Evolutionary conservation across 2,329 filamentous ascomycete species (phyloP), one percentile per base, ranked within the genome.

Genomic region (Nannizziopsis arthrosporioides): DNA sequence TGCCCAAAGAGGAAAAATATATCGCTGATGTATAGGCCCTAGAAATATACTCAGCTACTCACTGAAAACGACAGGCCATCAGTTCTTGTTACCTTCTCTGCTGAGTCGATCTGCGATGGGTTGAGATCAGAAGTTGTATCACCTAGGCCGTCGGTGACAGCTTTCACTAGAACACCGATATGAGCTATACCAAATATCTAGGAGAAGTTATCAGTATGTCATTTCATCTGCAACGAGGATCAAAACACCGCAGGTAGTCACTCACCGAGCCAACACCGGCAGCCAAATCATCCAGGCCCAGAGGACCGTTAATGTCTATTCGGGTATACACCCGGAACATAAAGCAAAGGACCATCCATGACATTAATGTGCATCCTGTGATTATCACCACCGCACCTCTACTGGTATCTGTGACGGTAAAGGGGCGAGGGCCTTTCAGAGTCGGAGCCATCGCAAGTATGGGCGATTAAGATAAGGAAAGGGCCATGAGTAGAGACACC

Each of bases 1-100:
- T 61, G 58, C 3, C 56, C 56, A 11, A 57, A 41, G 31, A 63
- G 44, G 45, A 62, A 62, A 1, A 63, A 31, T 27, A 51, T 45
- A 27, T 51, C 49, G 18, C 44, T 48, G 32, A 39, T 9, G 17
- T 51, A 48, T 12, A 48, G 14, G 35, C 22, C 27, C 49, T 51
- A 15, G 18, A 40, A 6, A 5, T 18, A 8, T 31, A 6, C 30
- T 44, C 12, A 45, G 43, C 43, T 18, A 27, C 7, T 8, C 2
- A 10, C 36, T 14, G 6, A 12, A 9, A 10, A 7, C 22, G 8
- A 9, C 34, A 4, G n/a, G 1, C 5, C 5, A n/a, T 12, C n/a
- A 17, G 2, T 38, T 15, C 32, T 7, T 17, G 19, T n/a, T 46
- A 51, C 49, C 42, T 48, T 47, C 38, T 51, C 44, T 4, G 49